Base-by-base conservation (phyloP, 1,139 yeast species). In the Williopsis jadinii region DNA sequence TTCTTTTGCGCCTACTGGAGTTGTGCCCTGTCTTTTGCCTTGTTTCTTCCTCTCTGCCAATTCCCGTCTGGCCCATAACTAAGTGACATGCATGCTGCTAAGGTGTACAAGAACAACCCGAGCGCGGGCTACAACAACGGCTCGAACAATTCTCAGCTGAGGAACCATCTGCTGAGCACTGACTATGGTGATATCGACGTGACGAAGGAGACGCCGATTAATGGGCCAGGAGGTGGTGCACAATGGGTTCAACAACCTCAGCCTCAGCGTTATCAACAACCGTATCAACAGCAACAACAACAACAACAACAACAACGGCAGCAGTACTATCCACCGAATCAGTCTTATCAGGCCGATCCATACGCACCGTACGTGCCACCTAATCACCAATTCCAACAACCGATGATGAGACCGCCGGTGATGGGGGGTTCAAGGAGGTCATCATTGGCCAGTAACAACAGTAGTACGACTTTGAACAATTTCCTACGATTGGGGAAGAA, bases 101-200 rank as follows among this genome's bases (percentile, higher is more conserved):
- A 38, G 39, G 36, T 42, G 8, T 34, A 40, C 40, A 3, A 26
- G 11, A 30, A 30, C n/a, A 13, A 32, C 34, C 13, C 9, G 11
- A n/a, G 27, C 9, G 11, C 4, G 26, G 14, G 31, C 38, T 10
- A 35, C 35, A 30, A 30, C 13, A 27, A 30, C 30, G 4, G n/a
- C 30, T 11, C n/a, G 30, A 37, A 39, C 19, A 34, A 19, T 11
- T 36, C 48, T 5, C 28, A 56, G 27, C 40, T 60, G 42, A 49
- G 69, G 44, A 63, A 55, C 40, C 62, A 63, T 43, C 55, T 67
- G 26, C 46, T 70, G 32, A 60, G 58, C 32, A 56, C 51, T 37
- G 66, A 65, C 28, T 51, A 65, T 8, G 75, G 73, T 1, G 58
- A 53, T 45, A 70, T 71, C 27, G 73, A 69, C 42, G 58, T 71